Base-by-base conservation (phyloP, 192 early-diverging fungal species). In the Backusella macrospora region DNA sequence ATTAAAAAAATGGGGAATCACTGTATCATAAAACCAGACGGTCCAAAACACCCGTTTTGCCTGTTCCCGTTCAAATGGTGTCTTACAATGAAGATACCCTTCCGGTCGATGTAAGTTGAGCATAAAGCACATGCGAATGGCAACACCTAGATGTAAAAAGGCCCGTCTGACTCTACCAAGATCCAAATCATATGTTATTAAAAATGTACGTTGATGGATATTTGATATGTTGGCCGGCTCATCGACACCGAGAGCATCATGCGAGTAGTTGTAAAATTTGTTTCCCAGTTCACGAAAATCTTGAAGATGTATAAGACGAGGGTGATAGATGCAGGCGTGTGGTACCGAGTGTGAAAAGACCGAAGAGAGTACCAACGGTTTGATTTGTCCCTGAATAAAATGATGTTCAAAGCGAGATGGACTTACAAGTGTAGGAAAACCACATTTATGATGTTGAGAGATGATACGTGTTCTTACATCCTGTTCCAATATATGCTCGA, bases 111-210 rank as follows among this genome's bases (percentile, higher is more conserved):
- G 76, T 5, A 78, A 37, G 37, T 78, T 66, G 6, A 78, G 49
- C n/a, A 71, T 26, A 64, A 78, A 78, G 34, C 76, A 78, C 64
- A 72, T 73, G 14, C 76, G 76, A n/a, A 63, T 68, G 52, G 68
- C 67, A 9, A 73, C 39, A 14, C 76, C 76, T 0, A 78, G 42
- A 48, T 78, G 72, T 15, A 78, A 15, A 7, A 62, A 78, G 1
- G 76, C 76, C 5, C 67, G 63, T 26, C 65, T 37, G 1, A 78
- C 72, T 0, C 44, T 23, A 5, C 76, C 76, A 6, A 73, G 63
- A 65, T 78, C 76, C 21, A 78, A 38, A 40, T 78, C 76, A 40
- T 78, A 69, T 16, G 76, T 52, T 40, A 73, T 66, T 16, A 73
- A 52, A 9, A 74, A 37, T 1, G 73, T 74, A 9, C 73, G 65